phyloP scores from a whole-genome alignment of 768 basidiomycete species.

The Xanthoconium stramineum region DNA sequence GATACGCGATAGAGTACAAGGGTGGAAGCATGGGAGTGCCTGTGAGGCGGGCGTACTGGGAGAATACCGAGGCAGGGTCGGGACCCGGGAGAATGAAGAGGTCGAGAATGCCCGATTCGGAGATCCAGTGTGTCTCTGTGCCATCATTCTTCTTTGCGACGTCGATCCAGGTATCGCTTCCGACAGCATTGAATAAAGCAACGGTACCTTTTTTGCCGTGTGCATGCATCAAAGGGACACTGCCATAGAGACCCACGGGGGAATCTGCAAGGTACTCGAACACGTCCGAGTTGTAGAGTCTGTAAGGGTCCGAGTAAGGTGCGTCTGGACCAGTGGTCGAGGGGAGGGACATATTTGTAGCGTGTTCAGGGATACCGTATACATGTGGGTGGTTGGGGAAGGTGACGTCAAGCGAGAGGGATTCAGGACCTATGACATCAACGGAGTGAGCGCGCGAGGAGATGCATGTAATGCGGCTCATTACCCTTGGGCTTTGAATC shows the following conservation, averaged over 20 bases:
- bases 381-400: slow-evolving; percentile 91
- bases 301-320: slow-evolving; percentile 85
- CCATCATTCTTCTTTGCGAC: slow-evolving; percentile 57
- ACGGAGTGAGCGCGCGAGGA: background rate
- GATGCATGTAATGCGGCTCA: background rate
- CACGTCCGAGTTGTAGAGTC: slow-evolving; percentile 92
- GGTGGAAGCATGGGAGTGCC: slow-evolving; percentile 88
- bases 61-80: slow-evolving; percentile 74
- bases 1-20: slow-evolving; percentile 89
- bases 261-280: slow-evolving; percentile 91
- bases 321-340: slow-evolving; percentile 79
- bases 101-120: slow-evolving; percentile 95
- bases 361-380: slow-evolving; percentile 97
- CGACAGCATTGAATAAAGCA: slow-evolving; percentile 83
- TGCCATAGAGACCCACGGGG: slow-evolving; percentile 82
- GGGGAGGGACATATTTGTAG: slow-evolving; percentile 84
- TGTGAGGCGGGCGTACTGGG: slow-evolving; percentile 81
- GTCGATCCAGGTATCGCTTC: slow-evolving; percentile 94
- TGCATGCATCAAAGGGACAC: slow-evolving; percentile 91
- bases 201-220: slow-evolving; percentile 86
- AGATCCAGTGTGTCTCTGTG: slow-evolving; percentile 93
- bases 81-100: slow-evolving; percentile 93
- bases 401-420: slow-evolving; percentile 84
- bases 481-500: slow-evolving; percentile 95
- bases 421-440: slow-evolving; percentile 80